Conservation (phyloP, 2,329 filamentous ascomycete genomes). For the Hypomyces rosellus region DNA sequence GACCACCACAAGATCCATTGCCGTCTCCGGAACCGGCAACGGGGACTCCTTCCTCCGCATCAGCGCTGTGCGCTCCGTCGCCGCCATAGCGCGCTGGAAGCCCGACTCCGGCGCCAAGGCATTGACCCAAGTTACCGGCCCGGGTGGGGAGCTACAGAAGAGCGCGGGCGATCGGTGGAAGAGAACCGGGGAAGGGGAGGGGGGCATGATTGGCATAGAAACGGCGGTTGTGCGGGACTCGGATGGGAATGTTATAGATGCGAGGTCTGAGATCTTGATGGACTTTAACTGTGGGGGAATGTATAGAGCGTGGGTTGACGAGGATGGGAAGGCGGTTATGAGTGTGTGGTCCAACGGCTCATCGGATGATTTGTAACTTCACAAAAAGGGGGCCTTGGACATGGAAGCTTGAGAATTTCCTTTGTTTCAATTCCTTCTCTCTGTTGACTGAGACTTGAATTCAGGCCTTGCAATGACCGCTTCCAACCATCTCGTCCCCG, state of each 20-base stretch:
- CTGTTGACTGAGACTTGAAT: not conserved
- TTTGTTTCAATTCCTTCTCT: not conserved
- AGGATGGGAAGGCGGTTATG: slow-evolving; percentile 50
- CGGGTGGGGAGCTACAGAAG: slow-evolving; percentile 63
- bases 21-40: slow-evolving; percentile 75
- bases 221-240: slow-evolving; percentile 41
- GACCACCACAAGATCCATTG: slow-evolving; percentile 35
- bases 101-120: slow-evolving; percentile 48
- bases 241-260: slow-evolving; percentile 35
- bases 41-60: slow-evolving; percentile 79
- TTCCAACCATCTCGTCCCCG: no score
- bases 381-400: no score
- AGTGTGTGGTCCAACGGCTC: slow-evolving; percentile 33
- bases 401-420: no score
- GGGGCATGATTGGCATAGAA: slow-evolving; percentile 81
- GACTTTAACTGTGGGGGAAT: slow-evolving; percentile 85
- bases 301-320: slow-evolving; percentile 73
- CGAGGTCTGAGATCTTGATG: slow-evolving; percentile 53
- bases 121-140: slow-evolving; percentile 60
- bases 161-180: slow-evolving; percentile 71
- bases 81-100: slow-evolving; percentile 63
- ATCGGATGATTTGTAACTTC: slow-evolving; percentile 13
- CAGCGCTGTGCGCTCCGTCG: slow-evolving; percentile 64
- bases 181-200: slow-evolving; percentile 70
- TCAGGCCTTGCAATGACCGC: not conserved